phyloP scores from a whole-genome alignment of 805 yeast genomes.

The Yamadazyma kitorensis region DNA sequence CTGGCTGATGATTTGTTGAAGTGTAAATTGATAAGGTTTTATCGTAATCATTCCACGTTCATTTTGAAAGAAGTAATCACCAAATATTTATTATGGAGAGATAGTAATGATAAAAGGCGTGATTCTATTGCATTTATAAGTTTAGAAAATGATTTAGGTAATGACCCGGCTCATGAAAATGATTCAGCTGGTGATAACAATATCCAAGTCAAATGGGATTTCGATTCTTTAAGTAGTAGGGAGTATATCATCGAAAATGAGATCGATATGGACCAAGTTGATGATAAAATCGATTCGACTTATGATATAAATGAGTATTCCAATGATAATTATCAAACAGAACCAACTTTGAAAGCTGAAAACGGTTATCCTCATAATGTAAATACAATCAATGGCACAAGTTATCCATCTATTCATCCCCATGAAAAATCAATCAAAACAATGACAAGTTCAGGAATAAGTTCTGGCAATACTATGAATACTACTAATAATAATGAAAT shows the following conservation, averaged over 20 bases:
- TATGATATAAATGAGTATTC: constrained; percentile 11
- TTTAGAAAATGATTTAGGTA: constrained; percentile 21
- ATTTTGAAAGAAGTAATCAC: constrained; percentile 72
- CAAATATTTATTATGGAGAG: constrained; percentile 74
- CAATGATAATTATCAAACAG: constrained; percentile 24
- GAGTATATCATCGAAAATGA: constrained; percentile 75
- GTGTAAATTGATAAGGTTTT: constrained; percentile 65
- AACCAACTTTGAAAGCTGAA: constrained; percentile 25
- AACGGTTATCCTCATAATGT: too few relatives aligned
- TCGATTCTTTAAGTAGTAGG: constrained; percentile 72
- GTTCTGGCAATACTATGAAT: constrained; percentile 14
- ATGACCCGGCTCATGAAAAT: constrained; percentile 9
- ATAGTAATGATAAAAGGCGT: constrained; percentile 29
- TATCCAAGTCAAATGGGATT: constrained; percentile 76
- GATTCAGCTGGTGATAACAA: constrained; percentile 13
- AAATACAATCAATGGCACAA: too few relatives aligned
- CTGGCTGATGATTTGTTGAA: constrained; percentile 80
- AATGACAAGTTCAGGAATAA: too few relatives aligned
- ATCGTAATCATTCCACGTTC: constrained; percentile 58
- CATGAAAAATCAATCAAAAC: too few relatives aligned
- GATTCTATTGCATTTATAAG: constrained; percentile 42
- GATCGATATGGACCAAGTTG: constrained; percentile 40
- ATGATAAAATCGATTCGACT: constrained; percentile 22
- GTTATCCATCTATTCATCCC: too few relatives aligned
- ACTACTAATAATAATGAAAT: constrained; percentile 41